Evolutionary conservation across 2,329 filamentous ascomycete species (phyloP).

Genomic region (Zasmidium angulare): DNA sequence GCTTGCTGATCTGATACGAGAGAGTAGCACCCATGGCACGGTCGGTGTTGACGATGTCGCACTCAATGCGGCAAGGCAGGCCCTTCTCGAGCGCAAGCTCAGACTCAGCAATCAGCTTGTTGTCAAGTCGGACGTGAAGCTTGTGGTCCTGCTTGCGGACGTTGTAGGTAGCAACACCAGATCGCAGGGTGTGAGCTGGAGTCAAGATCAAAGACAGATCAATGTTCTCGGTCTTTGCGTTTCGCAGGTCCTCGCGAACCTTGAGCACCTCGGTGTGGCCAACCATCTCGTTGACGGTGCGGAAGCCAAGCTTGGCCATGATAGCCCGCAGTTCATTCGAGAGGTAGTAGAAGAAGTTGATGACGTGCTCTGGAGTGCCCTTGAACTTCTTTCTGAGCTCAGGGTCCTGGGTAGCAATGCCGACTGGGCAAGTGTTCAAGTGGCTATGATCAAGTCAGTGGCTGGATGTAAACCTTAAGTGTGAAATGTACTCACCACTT

Average conservation of each 20-base stretch:
- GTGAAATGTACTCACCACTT: slow-evolving; percentile 54
- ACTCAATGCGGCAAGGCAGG: slow-evolving; percentile 87
- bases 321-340: slow-evolving; percentile 94
- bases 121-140: slow-evolving; percentile 88
- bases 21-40: slow-evolving; percentile 89
- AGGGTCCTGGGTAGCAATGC: slow-evolving; percentile 95
- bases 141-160: slow-evolving; percentile 96
- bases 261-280: slow-evolving; percentile 83
- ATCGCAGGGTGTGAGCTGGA: slow-evolving; percentile 91
- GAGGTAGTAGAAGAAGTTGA: slow-evolving; percentile 99
- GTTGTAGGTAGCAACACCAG: slow-evolving; percentile 94
- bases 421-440: slow-evolving; percentile 81
- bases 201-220: slow-evolving; percentile 91
- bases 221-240: slow-evolving; percentile 86
- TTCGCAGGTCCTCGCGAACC: slow-evolving; percentile 84
- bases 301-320: slow-evolving; percentile 93
- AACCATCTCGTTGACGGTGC: slow-evolving; percentile 97
- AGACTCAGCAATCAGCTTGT: slow-evolving; percentile 94
- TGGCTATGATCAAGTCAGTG: slow-evolving; percentile 29
- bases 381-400: slow-evolving; percentile 90
- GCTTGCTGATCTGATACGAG: slow-evolving; percentile 92
- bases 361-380: slow-evolving; percentile 91
- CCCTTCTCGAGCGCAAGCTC: slow-evolving; percentile 94
- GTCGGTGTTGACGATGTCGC: slow-evolving; percentile 94
- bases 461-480: not conserved